phyloP scores from a whole-genome alignment of 495 filamentous ascomycete species.

The Podospora anserina region DNA sequence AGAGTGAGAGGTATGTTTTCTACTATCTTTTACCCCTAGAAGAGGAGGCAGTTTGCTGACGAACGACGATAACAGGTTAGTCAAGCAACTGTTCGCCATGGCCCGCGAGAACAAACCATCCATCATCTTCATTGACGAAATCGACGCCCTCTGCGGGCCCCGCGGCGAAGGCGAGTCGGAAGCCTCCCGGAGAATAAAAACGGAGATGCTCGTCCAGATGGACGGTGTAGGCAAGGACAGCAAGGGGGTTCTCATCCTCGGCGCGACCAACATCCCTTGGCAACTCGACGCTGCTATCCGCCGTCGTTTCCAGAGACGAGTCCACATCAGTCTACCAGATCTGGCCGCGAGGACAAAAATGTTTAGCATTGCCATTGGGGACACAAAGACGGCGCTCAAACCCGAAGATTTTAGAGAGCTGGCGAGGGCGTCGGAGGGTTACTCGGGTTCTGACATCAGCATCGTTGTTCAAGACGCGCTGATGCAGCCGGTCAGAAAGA shows the following conservation, averaged over 20 bases:
- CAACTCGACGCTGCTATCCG: slow-evolving; percentile 98
- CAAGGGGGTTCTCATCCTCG: slow-evolving; percentile 88
- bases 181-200: slow-evolving; percentile 95
- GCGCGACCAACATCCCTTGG: slow-evolving; percentile 99
- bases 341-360: slow-evolving; percentile 85
- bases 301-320: slow-evolving; percentile 90
- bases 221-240: slow-evolving; percentile 95
- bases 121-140: slow-evolving; percentile 99
- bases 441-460: slow-evolving; percentile 92
- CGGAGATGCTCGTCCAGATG: slow-evolving; percentile 98
- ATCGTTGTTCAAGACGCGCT: slow-evolving; percentile 96
- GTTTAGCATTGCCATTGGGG: slow-evolving; percentile 92
- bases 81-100: slow-evolving; percentile 97
- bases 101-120: slow-evolving; percentile 96
- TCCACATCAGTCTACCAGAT: slow-evolving; percentile 93
- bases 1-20: slow-evolving; percentile 78
- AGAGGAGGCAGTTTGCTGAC: not conserved
- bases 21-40: not conserved
- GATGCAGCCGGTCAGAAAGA: slow-evolving; percentile 97
- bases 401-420: slow-evolving; percentile 73
- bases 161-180: slow-evolving; percentile 97
- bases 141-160: slow-evolving; percentile 94
- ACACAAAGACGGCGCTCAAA: slow-evolving; percentile 82
- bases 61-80: slow-evolving; percentile 57
- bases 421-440: slow-evolving; percentile 81